These are phyloP conservation scores for Crotalaria pallida DNA, from an alignment of 306 rosid species.

Conservation along the genomic window DNA sequence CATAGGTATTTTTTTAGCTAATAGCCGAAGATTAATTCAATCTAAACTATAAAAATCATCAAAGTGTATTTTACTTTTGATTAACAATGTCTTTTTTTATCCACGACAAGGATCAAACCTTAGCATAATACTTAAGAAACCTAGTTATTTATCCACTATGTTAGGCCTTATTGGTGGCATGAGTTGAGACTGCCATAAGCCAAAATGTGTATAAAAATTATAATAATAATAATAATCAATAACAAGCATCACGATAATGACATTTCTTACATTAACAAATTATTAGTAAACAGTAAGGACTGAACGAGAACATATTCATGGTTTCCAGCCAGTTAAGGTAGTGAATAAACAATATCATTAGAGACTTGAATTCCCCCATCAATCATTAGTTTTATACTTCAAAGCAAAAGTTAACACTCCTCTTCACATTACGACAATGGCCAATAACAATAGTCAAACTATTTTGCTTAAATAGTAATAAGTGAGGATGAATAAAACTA, in stretches of 20 bases:
- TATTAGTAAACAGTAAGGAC: neutral
- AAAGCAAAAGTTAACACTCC: neutral
- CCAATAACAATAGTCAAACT: neutral
- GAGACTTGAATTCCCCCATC: neutral
- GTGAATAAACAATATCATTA: neutral
- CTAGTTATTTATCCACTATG: no score
- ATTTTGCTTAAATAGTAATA: neutral
- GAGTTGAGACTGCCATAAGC: no score
- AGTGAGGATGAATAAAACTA: neutral
- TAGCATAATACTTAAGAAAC: no score
- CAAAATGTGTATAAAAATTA: constrained; percentile 4
- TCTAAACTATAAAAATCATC: no score
- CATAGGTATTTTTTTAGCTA: no score
- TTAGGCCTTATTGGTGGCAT: no score
- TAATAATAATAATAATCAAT: no score
- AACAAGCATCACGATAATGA: constrained; percentile 7
- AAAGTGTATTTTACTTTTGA: no score
- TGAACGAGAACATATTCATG: neutral
- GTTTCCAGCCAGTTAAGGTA: neutral
- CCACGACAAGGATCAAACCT: no score
- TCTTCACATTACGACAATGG: neutral
- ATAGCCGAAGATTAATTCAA: no score
- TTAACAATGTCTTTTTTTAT: no score
- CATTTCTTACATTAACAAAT: neutral
- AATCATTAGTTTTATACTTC: neutral